These are phyloP conservation scores for Pseudogymnoascus sp. DNA, from an alignment of 2,329 filamentous ascomycete species.

Conservation along the genomic window DNA sequence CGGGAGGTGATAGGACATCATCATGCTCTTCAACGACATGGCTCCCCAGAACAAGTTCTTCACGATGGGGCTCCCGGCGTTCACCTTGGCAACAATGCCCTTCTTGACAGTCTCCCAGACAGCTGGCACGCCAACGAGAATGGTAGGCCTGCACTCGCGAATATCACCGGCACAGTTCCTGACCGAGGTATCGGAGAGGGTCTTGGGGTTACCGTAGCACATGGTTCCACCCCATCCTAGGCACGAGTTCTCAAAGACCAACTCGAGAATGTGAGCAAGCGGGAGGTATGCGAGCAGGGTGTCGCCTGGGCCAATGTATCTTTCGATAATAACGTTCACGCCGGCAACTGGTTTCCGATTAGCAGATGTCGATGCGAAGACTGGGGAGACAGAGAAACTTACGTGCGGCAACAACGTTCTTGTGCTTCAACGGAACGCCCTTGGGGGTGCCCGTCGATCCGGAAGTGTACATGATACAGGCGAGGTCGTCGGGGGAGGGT, in stretches of 20 bases:
- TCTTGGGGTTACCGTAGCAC: slow-evolving; percentile 85
- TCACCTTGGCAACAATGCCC: slow-evolving; percentile 74
- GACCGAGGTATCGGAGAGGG: slow-evolving; percentile 75
- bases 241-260: slow-evolving; percentile 85
- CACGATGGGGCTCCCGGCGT: slow-evolving; percentile 55
- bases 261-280: slow-evolving; percentile 90
- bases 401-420: slow-evolving; percentile 72
- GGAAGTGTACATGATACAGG: slow-evolving; percentile 79
- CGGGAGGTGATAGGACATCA: slow-evolving; percentile 52
- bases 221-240: slow-evolving; percentile 83
- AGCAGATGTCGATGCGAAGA: slow-evolving; percentile 8
- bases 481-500: slow-evolving; percentile 68
- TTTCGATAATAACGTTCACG: slow-evolving; percentile 65
- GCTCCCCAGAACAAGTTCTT: slow-evolving; percentile 67
- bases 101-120: slow-evolving; percentile 98
- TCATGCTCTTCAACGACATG: slow-evolving; percentile 47
- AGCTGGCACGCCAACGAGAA: slow-evolving; percentile 89
- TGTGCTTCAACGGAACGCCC: slow-evolving; percentile 78
- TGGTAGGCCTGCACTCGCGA: slow-evolving; percentile 76
- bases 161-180: slow-evolving; percentile 90
- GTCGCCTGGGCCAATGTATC: slow-evolving; percentile 68
- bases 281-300: slow-evolving; percentile 83
- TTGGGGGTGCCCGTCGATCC: slow-evolving; percentile 85
- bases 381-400: slow-evolving; percentile 28
- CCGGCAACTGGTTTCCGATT: slow-evolving; percentile 54